phyloP scores from a whole-genome alignment of 257 asterid species.

The Plantago ovata region DNA sequence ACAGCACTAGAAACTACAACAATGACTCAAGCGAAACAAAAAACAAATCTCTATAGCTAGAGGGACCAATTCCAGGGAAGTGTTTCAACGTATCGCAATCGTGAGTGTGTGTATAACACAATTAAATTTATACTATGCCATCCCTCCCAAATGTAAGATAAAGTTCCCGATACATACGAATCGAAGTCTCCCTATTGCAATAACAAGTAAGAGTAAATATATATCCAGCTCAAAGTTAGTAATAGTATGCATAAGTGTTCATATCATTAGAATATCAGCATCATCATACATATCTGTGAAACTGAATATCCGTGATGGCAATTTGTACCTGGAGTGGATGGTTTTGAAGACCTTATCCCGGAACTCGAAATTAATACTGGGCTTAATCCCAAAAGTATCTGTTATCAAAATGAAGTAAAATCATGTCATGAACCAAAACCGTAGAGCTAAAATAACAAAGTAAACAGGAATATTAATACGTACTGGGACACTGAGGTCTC shows the following conservation, averaged over 20 bases:
- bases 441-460: too few species aligned
- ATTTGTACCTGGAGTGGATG: slow-evolving; percentile 56
- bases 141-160: too few species aligned
- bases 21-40: too few species aligned
- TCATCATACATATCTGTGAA: background rate
- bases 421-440: background rate
- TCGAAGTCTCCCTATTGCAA: too few species aligned
- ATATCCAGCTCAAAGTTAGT: too few species aligned
- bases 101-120: background rate
- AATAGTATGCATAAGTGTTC: too few species aligned
- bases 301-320: slow-evolving; percentile 8
- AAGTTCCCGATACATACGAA: too few species aligned
- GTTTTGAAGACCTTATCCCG: slow-evolving; percentile 58
- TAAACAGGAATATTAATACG: background rate
- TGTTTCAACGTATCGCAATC: too few species aligned
- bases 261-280: too few species aligned
- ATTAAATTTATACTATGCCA: background rate
- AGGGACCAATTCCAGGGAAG: too few species aligned
- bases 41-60: too few species aligned
- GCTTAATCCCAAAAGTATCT: slow-evolving; percentile 53
- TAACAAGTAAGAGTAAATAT: too few species aligned
- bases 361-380: slow-evolving; percentile 64
- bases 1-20: background rate
- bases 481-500: slow-evolving; percentile 71
- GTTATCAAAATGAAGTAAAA: slow-evolving; percentile 8